Base-by-base conservation (phyloP, 306 rosid genomes). In the Vigna mungo region DNA sequence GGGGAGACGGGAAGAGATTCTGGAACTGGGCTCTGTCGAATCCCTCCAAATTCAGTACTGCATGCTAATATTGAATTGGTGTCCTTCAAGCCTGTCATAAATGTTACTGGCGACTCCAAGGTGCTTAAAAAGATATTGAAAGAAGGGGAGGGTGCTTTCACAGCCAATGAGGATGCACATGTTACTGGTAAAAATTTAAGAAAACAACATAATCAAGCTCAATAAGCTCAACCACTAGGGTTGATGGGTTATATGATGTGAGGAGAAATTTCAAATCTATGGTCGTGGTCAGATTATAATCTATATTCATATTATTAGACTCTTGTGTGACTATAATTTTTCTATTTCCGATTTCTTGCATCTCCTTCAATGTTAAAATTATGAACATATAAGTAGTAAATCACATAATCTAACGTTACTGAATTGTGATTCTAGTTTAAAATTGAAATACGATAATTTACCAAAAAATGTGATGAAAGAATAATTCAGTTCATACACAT, bases 81-180 rank as follows among this genome's bases (percentile, higher is more conserved):
- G 30, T 89, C 92, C 66, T 87, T 86, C 85, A 89, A 91, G 78
- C 85, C 87, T 52, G 94, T 89, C 73, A 82, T 89, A 72, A 84
- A 91, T 84, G 83, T 89, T 80, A 89, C 83, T 30, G 92, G 94
- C 23, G 90, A 86, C 81, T 84, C 81, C 78, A 89, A 81, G 88
- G 90, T 91, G 78, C 30, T 87, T 34, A 91, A 91, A 84, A 89
- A 87, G 83, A 88, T 89, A 52, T 44, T 87, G 73, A 85, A 80
- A 80, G 90, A 87, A 83, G 96, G 94, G 74, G 90, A 87, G 71
- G 86, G 89, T 58, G 74, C 86, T 80, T 68, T 25, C 68, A 78
- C 80, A 53, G 89, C 96, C 20, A 71, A 88, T 59, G 94, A 91
- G 74, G 90, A 90, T 71, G 87, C 96, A 80, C 41, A 58, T 49